Base-by-base conservation (phyloP, 192 early-diverging fungal species). In the Podila horticola region DNA sequence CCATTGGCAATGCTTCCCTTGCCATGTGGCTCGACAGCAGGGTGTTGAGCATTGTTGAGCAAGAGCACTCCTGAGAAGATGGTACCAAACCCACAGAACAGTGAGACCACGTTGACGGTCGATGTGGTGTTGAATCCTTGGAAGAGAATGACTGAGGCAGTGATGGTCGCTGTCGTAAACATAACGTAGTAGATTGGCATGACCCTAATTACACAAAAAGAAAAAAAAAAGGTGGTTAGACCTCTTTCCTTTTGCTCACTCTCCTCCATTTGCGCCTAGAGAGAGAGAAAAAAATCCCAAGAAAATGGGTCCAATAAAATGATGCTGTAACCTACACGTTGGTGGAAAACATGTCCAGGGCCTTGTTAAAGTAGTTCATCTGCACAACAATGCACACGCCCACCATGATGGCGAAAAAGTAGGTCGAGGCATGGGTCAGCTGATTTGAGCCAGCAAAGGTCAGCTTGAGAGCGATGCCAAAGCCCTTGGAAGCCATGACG, bases 321-420 rank as follows among this genome's bases (percentile, higher is more conserved):
- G 10, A 8, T 13, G 28, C 2, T 61, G 38, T 36, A 3, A 79
- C 87, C 83, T 86, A 88, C 89, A 95, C 81, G 75, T 97, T 97
- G 59, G 97, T 97, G 28, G 93, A 94, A 79, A 97, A 98, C 68
- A 92, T 84, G 72, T 95, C 95, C 33, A 98, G 84, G 22, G 97
- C 95, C 86, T 97, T 98, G 88, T 98, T 98, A 69, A 98, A 96
- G 84, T 97, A 98, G 84, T 98, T 98, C 91, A 97, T 95, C 86
- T 98, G 97, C 34, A 93, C 92, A n/a, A 97, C 84, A 64, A 96
- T 96, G 75, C 94, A 96, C 4, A 92, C 81, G 5, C 83, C 84
- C 29, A 96, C 94, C 29, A 94, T 88, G 34, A 92, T 82, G 22
- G 90, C 92, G 84, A 98, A 97, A 24, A 95, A 87, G 71, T 95